Base-by-base conservation (phyloP, 1,284 basidiomycete genomes). In the Microbotryum intermedium region DNA sequence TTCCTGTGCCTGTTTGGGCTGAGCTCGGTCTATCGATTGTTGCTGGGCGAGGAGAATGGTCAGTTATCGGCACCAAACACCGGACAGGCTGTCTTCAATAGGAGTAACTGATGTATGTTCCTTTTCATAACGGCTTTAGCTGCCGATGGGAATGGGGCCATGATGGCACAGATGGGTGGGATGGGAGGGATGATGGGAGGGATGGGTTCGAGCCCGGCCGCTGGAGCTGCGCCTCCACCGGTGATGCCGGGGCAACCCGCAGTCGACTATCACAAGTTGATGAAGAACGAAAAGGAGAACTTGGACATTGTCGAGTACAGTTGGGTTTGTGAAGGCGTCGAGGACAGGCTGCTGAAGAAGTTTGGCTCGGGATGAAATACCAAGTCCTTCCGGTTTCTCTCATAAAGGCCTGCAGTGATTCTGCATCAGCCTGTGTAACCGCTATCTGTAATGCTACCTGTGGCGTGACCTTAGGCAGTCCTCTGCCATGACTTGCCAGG, bases 1-100 rank as follows among this genome's bases (percentile, higher is more conserved):
- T 98, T 99, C 77, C 83, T 98, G 70, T 97, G 97, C 78, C 88
- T 97, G 74, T 98, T 98, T 74, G 95, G 95, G 57, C 79, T 98
- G 60, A 97, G 97, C 72, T 92, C 93, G 20, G 78, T 98, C 16
- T 97, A 97, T 79, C 86, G 87, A 61, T 84, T 97, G 57, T 83
- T 98, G 57, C 84, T 98, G 60, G 95, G 95, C 9, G 83, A 83
- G 52, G 90, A 92, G 62, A 94, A 95, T 72, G 82, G 92, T 94
- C 70, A 72, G 85, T 77, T 34, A 44, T 48, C 13, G n/a, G 44
- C 30, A 23, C 21, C 0, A 55, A 16, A 26, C 53, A 26, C 34
- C 13, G 13, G 11, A 39, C 44, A 45, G 25, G 8, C 23, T 9
- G 18, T 7, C 43, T 28, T 51, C 4, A 26, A n/a, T 10, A 16